These are phyloP conservation scores for Knufia fluminis DNA, from an alignment of 2,329 filamentous ascomycete genomes.

Conservation along the genomic window DNA sequence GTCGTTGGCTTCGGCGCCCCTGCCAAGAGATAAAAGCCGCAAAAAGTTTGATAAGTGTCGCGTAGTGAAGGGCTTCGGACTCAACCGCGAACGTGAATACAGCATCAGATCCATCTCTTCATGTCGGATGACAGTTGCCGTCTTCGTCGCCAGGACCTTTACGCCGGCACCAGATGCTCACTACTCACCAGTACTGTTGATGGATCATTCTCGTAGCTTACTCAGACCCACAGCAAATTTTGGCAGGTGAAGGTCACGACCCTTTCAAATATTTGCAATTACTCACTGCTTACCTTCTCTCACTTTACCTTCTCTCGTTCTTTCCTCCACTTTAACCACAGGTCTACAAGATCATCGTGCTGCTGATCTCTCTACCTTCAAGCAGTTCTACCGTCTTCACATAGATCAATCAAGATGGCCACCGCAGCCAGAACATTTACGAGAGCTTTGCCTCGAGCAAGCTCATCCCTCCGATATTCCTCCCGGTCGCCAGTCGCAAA, in stretches of 20 bases:
- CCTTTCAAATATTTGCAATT: background rate
- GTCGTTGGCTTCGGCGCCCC: background rate
- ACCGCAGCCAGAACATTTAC: conserved; percentile 35
- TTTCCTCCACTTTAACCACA: conserved; percentile 3
- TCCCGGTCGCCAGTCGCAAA: conserved; percentile 49
- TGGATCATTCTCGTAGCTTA: background rate
- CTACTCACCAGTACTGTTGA: background rate
- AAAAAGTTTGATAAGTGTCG: too few relatives aligned
- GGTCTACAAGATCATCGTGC: too few relatives aligned
- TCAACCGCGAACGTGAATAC: too few relatives aligned
- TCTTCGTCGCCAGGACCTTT: background rate
- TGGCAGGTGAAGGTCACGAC: background rate
- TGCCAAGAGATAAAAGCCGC: conserved; percentile 1
- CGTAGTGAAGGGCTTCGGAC: too few relatives aligned
- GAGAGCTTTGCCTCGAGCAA: conserved; percentile 33
- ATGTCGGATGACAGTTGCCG: too few relatives aligned
- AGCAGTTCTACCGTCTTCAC: background rate
- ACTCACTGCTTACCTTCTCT: conserved; percentile 5
- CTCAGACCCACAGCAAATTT: background rate
- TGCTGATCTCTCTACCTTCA: conserved; percentile 20
- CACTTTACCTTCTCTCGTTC: too few relatives aligned
- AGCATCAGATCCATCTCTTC: too few relatives aligned
- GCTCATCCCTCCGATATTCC: conserved; percentile 32
- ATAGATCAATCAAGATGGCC: conserved; percentile 26
- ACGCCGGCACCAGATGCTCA: background rate